These are phyloP conservation scores for Paspalum notatum DNA, from an alignment of 176 grass and related monocot species.

Conservation along the genomic window DNA sequence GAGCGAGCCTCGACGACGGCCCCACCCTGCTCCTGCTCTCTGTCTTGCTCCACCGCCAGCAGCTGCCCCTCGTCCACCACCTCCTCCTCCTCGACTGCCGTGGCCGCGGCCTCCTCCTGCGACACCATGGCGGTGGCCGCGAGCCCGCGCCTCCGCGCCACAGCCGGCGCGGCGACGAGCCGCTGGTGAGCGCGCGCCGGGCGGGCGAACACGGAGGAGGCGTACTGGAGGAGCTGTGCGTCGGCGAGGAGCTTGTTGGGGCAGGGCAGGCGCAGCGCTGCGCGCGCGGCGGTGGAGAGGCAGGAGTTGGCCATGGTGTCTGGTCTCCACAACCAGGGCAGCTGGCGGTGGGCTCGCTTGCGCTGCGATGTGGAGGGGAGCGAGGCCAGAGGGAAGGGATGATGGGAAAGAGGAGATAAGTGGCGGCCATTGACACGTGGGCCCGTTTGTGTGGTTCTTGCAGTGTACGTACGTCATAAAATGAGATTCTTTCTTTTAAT, in stretches of 20 bases:
- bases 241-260: conserved; percentile 24
- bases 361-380: conserved; percentile 60
- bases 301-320: conserved; percentile 57
- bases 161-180: conserved; percentile 12
- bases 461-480: neutral
- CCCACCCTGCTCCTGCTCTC: neutral
- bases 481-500: neutral
- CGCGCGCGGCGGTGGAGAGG: conserved; percentile 57
- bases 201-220: conserved; percentile 14
- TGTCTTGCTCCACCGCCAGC: conserved; percentile 51
- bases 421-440: conserved; percentile 31
- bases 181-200: conserved; percentile 10
- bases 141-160: neutral
- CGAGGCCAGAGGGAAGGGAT: conserved; percentile 48
- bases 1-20: conserved; percentile 1
- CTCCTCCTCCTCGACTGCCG: conserved; percentile 50
- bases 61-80: neutral
- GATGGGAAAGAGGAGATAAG: conserved; percentile 42
- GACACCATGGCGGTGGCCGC: conserved; percentile 37
- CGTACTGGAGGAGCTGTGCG: conserved; percentile 17
- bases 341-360: neutral
- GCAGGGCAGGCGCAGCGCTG: conserved; percentile 26
- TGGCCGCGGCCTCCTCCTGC: conserved; percentile 57
- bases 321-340: neutral
- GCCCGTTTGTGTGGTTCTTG: neutral